A percentile compares a stretch with the other conserved stretches of the same genome.
phyloP scores from a whole-genome alignment of 1,284 basidiomycete genomes.

The Phellinidium pouzarii region DNA sequence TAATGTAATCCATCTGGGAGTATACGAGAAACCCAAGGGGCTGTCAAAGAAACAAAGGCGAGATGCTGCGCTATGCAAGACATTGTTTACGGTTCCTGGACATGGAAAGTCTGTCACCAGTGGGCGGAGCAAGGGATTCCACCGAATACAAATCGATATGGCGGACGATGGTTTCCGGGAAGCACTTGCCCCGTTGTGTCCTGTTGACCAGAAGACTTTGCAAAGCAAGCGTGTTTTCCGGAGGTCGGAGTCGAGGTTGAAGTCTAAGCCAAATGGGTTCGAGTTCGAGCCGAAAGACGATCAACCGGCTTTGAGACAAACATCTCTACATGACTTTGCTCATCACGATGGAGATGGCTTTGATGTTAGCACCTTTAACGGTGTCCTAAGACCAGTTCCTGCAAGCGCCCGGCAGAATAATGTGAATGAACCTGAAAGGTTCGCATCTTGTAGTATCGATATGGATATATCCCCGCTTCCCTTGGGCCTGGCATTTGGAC shows the following conservation, averaged over 20 bases:
- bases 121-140: slow-evolving; percentile 27
- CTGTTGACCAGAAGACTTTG: not conserved
- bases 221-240: slow-evolving; percentile 15
- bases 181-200: slow-evolving; percentile 35
- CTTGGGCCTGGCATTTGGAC: slow-evolving; percentile 43
- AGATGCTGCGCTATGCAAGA: slow-evolving; percentile 17
- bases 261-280: not conserved
- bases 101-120: slow-evolving; percentile 27
- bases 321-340: slow-evolving; percentile 8
- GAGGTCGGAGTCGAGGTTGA: slow-evolving; percentile 8
- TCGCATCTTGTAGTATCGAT: slow-evolving; percentile 35
- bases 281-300: not conserved
- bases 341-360: slow-evolving; percentile 1
- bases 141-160: slow-evolving; percentile 30
- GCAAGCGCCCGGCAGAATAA: not conserved
- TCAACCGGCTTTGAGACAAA: slow-evolving; percentile 2
- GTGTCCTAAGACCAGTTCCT: not conserved
- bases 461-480: slow-evolving; percentile 43
- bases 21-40: slow-evolving; percentile 1
- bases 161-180: slow-evolving; percentile 38
- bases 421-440: not conserved
- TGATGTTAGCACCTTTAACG: not conserved
- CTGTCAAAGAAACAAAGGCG: slow-evolving; percentile 12
- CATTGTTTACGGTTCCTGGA: slow-evolving; percentile 29
- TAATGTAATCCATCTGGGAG: not conserved